These are phyloP conservation scores for Phyllosticta citribraziliensis DNA, from an alignment of 2,329 filamentous ascomycete species.

Conservation along the genomic window DNA sequence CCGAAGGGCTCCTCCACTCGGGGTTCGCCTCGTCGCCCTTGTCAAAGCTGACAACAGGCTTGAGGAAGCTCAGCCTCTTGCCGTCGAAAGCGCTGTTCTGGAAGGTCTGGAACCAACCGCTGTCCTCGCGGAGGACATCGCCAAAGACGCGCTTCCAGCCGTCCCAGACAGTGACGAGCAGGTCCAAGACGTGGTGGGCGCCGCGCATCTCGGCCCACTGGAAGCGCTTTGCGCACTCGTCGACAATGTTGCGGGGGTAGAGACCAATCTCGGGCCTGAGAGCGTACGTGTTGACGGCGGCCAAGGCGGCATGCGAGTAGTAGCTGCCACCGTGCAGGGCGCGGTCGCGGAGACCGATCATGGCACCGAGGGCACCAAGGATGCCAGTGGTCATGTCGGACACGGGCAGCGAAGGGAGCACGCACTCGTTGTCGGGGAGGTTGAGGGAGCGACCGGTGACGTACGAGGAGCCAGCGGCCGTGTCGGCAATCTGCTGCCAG, in stretches of 20 bases:
- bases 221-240: conserved; percentile 19
- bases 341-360: conserved; percentile 19
- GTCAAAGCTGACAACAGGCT: conserved; percentile 17
- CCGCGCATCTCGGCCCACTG: conserved; percentile 19
- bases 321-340: conserved; percentile 16
- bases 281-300: conserved; percentile 22
- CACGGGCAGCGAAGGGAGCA: conserved; percentile 21
- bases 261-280: conserved; percentile 26
- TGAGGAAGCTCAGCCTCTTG: conserved; percentile 17
- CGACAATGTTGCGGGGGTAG: conserved; percentile 19
- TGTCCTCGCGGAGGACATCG: conserved; percentile 14
- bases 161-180: conserved; percentile 19
- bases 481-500: conserved; percentile 42
- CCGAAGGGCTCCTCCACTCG: conserved; percentile 12
- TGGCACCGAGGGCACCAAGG: conserved; percentile 17
- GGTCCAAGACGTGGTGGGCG: conserved; percentile 21
- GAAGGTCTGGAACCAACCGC: conserved; percentile 15
- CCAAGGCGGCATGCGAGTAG: conserved; percentile 16
- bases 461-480: conserved; percentile 28
- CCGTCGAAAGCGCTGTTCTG: conserved; percentile 16
- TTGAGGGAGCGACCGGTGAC: conserved; percentile 27
- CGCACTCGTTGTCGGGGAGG: conserved; percentile 16
- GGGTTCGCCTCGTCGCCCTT: conserved; percentile 10
- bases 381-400: conserved; percentile 22
- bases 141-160: conserved; percentile 20